phyloP scores from a whole-genome alignment of 495 filamentous ascomycete species.

The Bacidia rubella region DNA sequence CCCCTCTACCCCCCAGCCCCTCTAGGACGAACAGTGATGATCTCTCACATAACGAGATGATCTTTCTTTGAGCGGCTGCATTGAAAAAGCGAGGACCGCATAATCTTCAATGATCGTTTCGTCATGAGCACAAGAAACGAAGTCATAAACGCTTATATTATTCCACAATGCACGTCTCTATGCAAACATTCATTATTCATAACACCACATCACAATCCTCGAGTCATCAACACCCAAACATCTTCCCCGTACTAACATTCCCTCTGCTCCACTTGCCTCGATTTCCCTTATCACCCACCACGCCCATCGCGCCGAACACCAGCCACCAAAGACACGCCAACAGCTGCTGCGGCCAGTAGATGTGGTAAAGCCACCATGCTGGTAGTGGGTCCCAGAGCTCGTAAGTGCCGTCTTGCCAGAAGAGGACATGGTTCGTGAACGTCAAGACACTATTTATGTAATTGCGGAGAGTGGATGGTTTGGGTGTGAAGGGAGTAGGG shows the following conservation, averaged over 20 bases:
- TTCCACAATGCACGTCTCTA: too few species aligned
- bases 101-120: too few species aligned
- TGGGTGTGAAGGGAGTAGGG: neutral
- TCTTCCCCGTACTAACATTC: constrained; percentile 45
- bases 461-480: constrained; percentile 1
- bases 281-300: neutral
- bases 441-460: constrained; percentile 2
- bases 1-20: too few species aligned
- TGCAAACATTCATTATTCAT: neutral
- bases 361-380: constrained; percentile 42
- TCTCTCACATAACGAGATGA: too few species aligned
- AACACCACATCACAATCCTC: neutral
- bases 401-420: constrained; percentile 48
- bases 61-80: too few species aligned
- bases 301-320: constrained; percentile 23
- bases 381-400: constrained; percentile 48
- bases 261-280: constrained; percentile 37
- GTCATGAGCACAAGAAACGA: too few species aligned
- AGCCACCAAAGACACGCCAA: constrained; percentile 27
- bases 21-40: too few species aligned
- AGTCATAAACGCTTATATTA: too few species aligned
- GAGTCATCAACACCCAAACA: constrained; percentile 37
- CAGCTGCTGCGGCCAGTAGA: constrained; percentile 38
- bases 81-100: too few species aligned
- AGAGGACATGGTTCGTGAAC: constrained; percentile 32